Percentiles rank a stretch among this genome's conserved stretches.
Evolutionary conservation across 768 basidiomycete species (phyloP).

Genomic region (Cantharellus anzutake): DNA sequence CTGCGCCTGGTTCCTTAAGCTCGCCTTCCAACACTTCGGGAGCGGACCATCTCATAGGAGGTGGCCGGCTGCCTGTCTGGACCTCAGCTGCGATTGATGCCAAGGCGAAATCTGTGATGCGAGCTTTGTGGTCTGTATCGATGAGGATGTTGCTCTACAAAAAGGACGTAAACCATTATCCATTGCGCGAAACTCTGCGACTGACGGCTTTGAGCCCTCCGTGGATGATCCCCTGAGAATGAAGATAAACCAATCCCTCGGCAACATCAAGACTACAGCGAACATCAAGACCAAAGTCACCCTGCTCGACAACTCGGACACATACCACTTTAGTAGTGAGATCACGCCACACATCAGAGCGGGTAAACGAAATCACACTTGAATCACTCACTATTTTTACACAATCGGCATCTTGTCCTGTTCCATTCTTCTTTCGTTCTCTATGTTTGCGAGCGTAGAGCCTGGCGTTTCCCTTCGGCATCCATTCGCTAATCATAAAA

Average conservation of each 20-base stretch:
- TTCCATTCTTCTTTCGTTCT: not conserved
- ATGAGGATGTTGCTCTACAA: not conserved
- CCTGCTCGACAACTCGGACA: too few relatives aligned
- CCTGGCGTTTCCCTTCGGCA: not conserved
- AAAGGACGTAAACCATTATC: not conserved
- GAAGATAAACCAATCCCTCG: not conserved
- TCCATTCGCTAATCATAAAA: not conserved
- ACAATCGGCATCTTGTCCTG: not conserved
- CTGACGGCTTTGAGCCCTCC: not conserved
- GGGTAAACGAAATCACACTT: not conserved
- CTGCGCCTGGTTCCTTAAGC: not conserved
- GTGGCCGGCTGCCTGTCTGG: not conserved
- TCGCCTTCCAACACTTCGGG: conserved; percentile 1
- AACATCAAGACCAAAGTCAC: not conserved
- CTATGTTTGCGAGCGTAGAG: not conserved
- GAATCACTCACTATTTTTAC: not conserved
- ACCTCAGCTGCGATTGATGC: not conserved
- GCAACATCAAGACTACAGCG: not conserved
- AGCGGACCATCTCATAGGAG: not conserved
- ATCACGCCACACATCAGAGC: not conserved
- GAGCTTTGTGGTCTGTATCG: not conserved
- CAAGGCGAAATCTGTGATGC: not conserved
- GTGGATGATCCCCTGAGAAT: not conserved
- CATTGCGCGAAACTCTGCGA: not conserved
- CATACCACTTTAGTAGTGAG: not conserved